Percentiles rank a stretch among this genome's conserved stretches.
phyloP scores from a whole-genome alignment of 192 early-diverging fungal species.

The Backusella mclennaniae region DNA sequence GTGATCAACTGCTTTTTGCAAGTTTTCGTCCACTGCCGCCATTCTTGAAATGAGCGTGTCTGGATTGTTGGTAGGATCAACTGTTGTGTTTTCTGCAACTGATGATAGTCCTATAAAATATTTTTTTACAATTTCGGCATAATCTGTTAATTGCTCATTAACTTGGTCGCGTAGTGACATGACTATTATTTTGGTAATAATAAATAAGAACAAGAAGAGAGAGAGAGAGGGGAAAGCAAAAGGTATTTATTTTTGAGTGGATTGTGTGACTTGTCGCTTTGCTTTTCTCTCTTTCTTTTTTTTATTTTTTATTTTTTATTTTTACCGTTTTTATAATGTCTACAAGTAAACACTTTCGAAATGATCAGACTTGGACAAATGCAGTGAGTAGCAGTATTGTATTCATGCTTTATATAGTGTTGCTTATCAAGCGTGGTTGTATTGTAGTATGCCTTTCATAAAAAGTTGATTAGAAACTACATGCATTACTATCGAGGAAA shows the following conservation, averaged over 20 bases:
- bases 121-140: conserved; percentile 18
- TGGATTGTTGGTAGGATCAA: conserved; percentile 21
- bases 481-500: conserved; percentile 32
- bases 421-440: no score
- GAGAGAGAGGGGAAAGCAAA: background rate
- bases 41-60: conserved; percentile 41
- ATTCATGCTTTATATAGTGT: background rate
- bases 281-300: background rate
- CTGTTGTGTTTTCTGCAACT: conserved; percentile 24
- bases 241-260: background rate
- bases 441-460: conserved; percentile 52
- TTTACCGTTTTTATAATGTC: background rate
- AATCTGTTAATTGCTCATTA: conserved; percentile 32
- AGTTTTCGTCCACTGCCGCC: conserved; percentile 37
- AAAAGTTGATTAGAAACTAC: conserved; percentile 60
- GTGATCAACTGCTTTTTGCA: conserved; percentile 47
- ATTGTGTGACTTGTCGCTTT: conserved; percentile 2
- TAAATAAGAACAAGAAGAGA: background rate
- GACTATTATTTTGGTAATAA: background rate
- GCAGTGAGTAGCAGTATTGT: conserved; percentile 31
- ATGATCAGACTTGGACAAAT: conserved; percentile 44
- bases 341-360: conserved; percentile 32
- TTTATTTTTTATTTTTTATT: background rate
- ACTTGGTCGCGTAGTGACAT: conserved; percentile 36
- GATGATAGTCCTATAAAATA: conserved; percentile 25